phyloP scores from a whole-genome alignment of 202 grass and related monocot species.

The Eragrostis tef region DNA sequence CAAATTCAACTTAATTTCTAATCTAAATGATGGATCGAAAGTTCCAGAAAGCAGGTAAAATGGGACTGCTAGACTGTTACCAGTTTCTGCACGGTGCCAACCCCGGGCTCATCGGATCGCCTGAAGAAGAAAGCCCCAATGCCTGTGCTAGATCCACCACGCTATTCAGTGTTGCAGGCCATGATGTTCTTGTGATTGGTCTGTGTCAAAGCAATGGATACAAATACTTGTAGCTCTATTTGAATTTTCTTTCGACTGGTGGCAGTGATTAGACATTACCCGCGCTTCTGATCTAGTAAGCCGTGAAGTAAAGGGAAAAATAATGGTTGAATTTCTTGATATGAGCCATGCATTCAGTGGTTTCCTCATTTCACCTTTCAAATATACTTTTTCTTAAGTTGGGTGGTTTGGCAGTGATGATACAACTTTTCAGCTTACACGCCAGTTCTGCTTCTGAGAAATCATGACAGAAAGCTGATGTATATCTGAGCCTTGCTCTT shows the following conservation, averaged over 20 bases:
- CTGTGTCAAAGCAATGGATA: slow-evolving; percentile 84
- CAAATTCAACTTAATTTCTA: too few species aligned
- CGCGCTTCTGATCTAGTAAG: slow-evolving; percentile 85
- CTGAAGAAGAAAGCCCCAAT: slow-evolving; percentile 82
- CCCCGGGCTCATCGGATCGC: slow-evolving; percentile 78
- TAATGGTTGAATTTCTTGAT: slow-evolving; percentile 99
- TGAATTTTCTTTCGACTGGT: background rate
- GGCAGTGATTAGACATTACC: slow-evolving; percentile 73
- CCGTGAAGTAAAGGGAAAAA: slow-evolving; percentile 76
- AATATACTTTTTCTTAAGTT: background rate
- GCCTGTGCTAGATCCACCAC: slow-evolving; percentile 67
- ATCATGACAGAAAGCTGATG: slow-evolving; percentile 72
- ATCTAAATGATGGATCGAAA: too few species aligned
- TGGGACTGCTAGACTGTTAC: too few species aligned
- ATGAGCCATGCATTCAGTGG: slow-evolving; percentile 53
- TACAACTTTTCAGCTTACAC: slow-evolving; percentile 54
- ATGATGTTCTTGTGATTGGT: slow-evolving; percentile 55
- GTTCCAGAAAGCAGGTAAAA: too few species aligned
- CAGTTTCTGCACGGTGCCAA: slow-evolving; percentile 65
- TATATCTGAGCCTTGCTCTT: slow-evolving; percentile 55
- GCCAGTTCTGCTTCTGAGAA: slow-evolving; percentile 99
- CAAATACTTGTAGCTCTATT: background rate
- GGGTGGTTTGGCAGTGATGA: slow-evolving; percentile 51
- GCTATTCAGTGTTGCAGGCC: slow-evolving; percentile 94
- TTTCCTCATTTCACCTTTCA: background rate